These are phyloP conservation scores for Anthracocystis panici-leucophaei DNA, from an alignment of 1,284 basidiomycete genomes.

Conservation along the genomic window DNA sequence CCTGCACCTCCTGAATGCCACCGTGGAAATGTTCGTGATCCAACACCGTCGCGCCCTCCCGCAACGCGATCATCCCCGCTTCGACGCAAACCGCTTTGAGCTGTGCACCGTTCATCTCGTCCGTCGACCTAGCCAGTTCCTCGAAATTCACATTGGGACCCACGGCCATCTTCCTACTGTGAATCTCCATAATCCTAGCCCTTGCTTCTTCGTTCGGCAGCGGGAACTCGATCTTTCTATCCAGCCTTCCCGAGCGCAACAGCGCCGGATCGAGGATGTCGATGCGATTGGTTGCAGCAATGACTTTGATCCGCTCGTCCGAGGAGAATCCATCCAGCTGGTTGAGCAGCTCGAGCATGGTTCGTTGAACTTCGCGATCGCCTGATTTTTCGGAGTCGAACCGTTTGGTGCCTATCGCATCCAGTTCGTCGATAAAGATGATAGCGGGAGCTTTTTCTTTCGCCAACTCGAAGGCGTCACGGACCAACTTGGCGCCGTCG, in stretches of 20 bases:
- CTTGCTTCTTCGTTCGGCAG: conserved; percentile 81
- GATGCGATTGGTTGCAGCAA: conserved; percentile 98
- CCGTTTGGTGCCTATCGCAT: conserved; percentile 98
- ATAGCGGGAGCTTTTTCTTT: conserved; percentile 98
- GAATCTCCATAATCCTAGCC: conserved; percentile 81
- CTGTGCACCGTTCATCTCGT: conserved; percentile 82
- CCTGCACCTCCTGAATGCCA: conserved; percentile 69
- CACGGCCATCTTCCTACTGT: conserved; percentile 91
- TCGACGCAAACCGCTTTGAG: conserved; percentile 78
- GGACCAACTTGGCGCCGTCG: conserved; percentile 96
- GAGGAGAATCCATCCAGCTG: conserved; percentile 85
- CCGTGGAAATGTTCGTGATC: conserved; percentile 69
- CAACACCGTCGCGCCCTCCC: conserved; percentile 83
- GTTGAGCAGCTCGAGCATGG: conserved; percentile 98
- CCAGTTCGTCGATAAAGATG: conserved; percentile 99
- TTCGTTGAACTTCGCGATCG: conserved; percentile 98
- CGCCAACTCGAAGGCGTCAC: conserved; percentile 95
- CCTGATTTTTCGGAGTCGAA: conserved; percentile 98
- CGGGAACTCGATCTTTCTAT: conserved; percentile 85
- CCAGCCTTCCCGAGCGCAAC: conserved; percentile 80
- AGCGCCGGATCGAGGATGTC: conserved; percentile 91
- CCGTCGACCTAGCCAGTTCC: conserved; percentile 80
- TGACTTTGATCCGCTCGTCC: conserved; percentile 98
- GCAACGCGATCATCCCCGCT: conserved; percentile 96
- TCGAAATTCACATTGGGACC: conserved; percentile 81